A percentile compares a stretch with the other conserved stretches of the same genome.
These are phyloP conservation scores for Blastobotrys serpentis DNA, from an alignment of 1,139 yeast genomes.

Conservation along the genomic window DNA sequence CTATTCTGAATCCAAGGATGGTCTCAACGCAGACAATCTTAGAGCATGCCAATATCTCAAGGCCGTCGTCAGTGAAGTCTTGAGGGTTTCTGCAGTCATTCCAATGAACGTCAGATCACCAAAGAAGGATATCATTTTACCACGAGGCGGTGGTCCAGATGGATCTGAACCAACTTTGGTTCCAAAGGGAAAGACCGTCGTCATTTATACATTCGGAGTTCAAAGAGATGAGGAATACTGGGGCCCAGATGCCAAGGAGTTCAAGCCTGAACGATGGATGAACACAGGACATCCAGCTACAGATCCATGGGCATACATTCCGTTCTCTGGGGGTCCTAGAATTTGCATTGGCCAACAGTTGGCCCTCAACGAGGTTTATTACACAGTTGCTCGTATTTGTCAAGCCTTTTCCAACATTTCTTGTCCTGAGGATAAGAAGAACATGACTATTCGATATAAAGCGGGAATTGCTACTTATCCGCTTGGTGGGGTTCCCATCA, in stretches of 20 bases:
- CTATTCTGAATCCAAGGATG: constrained; percentile 20
- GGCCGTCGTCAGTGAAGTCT: constrained; percentile 31
- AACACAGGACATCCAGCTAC: constrained; percentile 13
- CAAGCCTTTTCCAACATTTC: constrained; percentile 27
- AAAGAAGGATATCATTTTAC: constrained; percentile 43
- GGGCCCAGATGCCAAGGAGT: constrained; percentile 49
- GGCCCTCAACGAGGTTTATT: constrained; percentile 54
- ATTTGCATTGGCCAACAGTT: constrained; percentile 56
- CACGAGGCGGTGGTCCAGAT: constrained; percentile 51
- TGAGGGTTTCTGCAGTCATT: constrained; percentile 33
- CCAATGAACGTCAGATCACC: constrained; percentile 35
- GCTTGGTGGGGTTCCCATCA: not conserved
- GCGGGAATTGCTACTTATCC: constrained; percentile 5
- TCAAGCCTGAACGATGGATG: constrained; percentile 54
- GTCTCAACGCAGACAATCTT: constrained; percentile 46
- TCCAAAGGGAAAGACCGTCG: constrained; percentile 41
- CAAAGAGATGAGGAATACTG: constrained; percentile 47
- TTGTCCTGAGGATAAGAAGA: constrained; percentile 1
- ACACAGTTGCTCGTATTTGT: constrained; percentile 44
- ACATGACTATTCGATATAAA: not conserved
- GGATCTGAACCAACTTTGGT: constrained; percentile 36
- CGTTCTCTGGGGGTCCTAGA: constrained; percentile 57
- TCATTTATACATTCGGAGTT: constrained; percentile 39
- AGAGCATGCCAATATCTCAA: constrained; percentile 39
- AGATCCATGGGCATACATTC: constrained; percentile 47